Percentiles rank a stretch among this genome's conserved stretches.
Evolutionary conservation across 176 grass and related monocot genomes (phyloP).

Genomic region (Saccharum officinarum): DNA sequence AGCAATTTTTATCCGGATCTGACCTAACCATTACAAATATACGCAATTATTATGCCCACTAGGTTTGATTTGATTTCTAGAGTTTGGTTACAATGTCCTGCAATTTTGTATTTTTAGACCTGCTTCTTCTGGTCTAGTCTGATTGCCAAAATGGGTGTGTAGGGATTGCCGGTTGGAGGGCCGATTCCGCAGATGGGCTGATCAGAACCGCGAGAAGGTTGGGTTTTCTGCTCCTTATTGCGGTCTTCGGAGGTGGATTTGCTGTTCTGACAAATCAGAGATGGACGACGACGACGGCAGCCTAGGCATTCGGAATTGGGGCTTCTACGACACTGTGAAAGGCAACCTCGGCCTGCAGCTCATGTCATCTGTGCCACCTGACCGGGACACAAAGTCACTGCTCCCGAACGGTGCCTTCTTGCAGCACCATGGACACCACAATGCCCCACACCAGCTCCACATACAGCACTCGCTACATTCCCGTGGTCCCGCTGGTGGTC

Average conservation of each 20-base stretch:
- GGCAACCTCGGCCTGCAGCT: slow-evolving; percentile 76
- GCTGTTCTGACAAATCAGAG: background rate
- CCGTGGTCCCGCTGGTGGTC: background rate
- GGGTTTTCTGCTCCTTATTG: background rate
- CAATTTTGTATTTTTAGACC: slow-evolving; percentile 3
- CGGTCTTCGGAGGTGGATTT: slow-evolving; percentile 29
- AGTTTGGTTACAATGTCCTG: slow-evolving; percentile 5
- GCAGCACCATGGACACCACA: slow-evolving; percentile 45
- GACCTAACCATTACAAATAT: no score
- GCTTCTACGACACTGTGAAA: slow-evolving; percentile 78
- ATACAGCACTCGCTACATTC: slow-evolving; percentile 37
- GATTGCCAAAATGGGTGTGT: slow-evolving; percentile 26
- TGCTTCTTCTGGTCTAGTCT: background rate
- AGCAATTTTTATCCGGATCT: no score
- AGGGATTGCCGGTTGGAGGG: slow-evolving; percentile 28
- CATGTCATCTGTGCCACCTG: slow-evolving; percentile 59
- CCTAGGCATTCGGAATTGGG: slow-evolving; percentile 81
- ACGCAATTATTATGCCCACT: no score
- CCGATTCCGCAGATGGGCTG: slow-evolving; percentile 36
- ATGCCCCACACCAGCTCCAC: slow-evolving; percentile 25
- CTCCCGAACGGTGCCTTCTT: slow-evolving; percentile 45
- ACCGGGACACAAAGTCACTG: slow-evolving; percentile 63
- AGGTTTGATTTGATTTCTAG: no score
- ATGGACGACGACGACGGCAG: slow-evolving; percentile 71
- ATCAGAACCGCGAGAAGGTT: slow-evolving; percentile 25